These are phyloP conservation scores for Penicillium soppii DNA, from an alignment of 495 filamentous ascomycete genomes.

Conservation along the genomic window DNA sequence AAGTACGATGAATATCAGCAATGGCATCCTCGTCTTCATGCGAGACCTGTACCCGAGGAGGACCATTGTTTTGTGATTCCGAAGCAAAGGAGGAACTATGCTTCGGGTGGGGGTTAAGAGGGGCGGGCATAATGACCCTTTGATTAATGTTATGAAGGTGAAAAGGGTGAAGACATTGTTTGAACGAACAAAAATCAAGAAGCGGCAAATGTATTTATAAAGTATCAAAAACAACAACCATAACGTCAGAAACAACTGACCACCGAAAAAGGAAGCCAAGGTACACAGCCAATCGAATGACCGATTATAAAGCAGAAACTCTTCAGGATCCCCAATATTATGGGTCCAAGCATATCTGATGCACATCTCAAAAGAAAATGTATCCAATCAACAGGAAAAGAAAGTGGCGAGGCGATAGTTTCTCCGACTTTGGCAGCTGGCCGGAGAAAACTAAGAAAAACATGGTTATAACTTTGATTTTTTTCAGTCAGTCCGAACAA, in stretches of 20 bases:
- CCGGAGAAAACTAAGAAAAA: conserved; percentile 18
- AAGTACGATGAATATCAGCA: conserved; percentile 34
- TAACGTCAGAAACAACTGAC: background rate
- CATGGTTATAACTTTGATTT: no score
- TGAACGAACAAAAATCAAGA: background rate
- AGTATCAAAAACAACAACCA: background rate
- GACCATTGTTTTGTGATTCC: conserved; percentile 15
- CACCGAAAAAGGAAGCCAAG: conserved; percentile 33
- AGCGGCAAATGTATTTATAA: conserved; percentile 10
- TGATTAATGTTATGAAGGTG: background rate
- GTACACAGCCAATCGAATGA: conserved; percentile 7
- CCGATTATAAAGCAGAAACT: conserved; percentile 4
- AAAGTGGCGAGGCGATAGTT: conserved; percentile 10
- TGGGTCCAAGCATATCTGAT: conserved; percentile 8
- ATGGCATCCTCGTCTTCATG: conserved; percentile 35
- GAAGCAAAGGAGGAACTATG: conserved; percentile 25
- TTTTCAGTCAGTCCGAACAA: background rate
- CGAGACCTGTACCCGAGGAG: conserved; percentile 31
- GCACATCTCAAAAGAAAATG: no score
- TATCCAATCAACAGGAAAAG: no score
- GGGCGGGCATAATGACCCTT: conserved; percentile 32
- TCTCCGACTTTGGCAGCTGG: conserved; percentile 23
- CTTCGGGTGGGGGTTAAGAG: conserved; percentile 23
- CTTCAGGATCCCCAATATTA: background rate
- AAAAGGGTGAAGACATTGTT: background rate